Base-by-base conservation (phyloP, 2,329 filamentous ascomycete species). In the Pseudogymnoascus sp. region DNA sequence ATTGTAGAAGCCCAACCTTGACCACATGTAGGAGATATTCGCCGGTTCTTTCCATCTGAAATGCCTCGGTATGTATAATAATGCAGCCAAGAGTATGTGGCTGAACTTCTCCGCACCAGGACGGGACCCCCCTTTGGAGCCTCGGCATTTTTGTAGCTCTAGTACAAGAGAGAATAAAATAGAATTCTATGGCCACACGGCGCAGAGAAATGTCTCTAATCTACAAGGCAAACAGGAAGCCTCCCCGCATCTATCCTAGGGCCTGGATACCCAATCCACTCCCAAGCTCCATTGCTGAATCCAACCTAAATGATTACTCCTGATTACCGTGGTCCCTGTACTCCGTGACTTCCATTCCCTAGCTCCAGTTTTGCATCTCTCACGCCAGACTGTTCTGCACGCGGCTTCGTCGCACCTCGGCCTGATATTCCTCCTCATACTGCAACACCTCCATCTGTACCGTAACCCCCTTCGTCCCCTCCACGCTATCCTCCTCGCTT, bases 381-480 rank as follows among this genome's bases (percentile, higher is more conserved):
- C 14, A 54, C n/a, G 43, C 43, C 7, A 18, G 18, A 54, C 28
- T 33, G 9, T 54, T 54, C 43, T 54, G 43, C 43, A 28, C 43
- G 9, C 43, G 25, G n/a, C 43, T 54, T 28, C 9, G n/a, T n/a
- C 43, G 43, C n/a, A 54, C 43, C 25, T 33, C 43, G 5, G 14
- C n/a, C 28, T 5, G n/a, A 12, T 54, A 54, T 12, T 54, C 43
- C 43, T 33, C 43, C 43, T 54, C 43, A 33, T 33, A 58, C 36
- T 25, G 57, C 12, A 58, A 6, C 36, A 58, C 57, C 36, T 58
- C 57, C 57, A 58, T 58, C 57, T 25, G 57, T 58, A 58, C 28
- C 9, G 33, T 58, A 39, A 58, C 57, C 22, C 57, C 57, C 4
- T 39, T 39, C n/a, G 25, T 33, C 7, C 43, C 43, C 28, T 54